phyloP scores from a whole-genome alignment of 768 basidiomycete genomes.

The Termitomyces sp. region DNA sequence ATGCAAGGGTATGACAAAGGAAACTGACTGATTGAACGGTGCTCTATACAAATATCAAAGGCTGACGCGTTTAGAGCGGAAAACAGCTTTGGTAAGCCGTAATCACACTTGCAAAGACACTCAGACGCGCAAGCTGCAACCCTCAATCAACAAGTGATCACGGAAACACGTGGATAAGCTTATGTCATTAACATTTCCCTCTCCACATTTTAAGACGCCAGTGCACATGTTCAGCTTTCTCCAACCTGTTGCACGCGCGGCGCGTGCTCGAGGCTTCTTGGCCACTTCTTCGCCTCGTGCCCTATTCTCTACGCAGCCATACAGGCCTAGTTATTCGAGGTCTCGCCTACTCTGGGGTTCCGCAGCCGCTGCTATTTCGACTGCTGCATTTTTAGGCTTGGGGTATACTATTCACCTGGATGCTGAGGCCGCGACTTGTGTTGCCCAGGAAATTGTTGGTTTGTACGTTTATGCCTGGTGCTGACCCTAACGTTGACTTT shows the following conservation, averaged over 20 bases:
- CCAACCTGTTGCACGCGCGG: slow-evolving; percentile 10
- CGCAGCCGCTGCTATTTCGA: slow-evolving; percentile 7
- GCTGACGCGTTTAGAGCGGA: slow-evolving; percentile 12
- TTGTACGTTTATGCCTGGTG: background rate
- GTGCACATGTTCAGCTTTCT: slow-evolving; percentile 10
- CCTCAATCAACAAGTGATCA: background rate
- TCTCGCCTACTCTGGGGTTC: slow-evolving; percentile 11
- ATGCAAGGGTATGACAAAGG: slow-evolving; percentile 1
- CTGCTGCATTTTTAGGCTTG: slow-evolving; percentile 1
- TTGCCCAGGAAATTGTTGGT: slow-evolving; percentile 6
- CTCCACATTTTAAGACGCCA: background rate
- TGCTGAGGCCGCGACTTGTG: background rate
- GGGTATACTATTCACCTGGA: slow-evolving; percentile 13
- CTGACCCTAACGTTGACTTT: background rate
- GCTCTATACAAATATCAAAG: slow-evolving; percentile 1
- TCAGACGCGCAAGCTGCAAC: slow-evolving; percentile 10
- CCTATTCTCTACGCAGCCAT: background rate
- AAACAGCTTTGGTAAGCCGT: background rate
- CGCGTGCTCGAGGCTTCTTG: slow-evolving; percentile 4
- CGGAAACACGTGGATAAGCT: slow-evolving; percentile 1
- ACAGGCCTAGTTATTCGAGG: background rate
- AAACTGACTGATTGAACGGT: slow-evolving; percentile 7
- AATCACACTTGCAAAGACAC: slow-evolving; percentile 6
- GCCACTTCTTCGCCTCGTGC: slow-evolving; percentile 5
- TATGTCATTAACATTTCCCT: slow-evolving; percentile 2